phyloP scores from a whole-genome alignment of 2,329 filamentous ascomycete genomes.

The Talaromyces sp. region DNA sequence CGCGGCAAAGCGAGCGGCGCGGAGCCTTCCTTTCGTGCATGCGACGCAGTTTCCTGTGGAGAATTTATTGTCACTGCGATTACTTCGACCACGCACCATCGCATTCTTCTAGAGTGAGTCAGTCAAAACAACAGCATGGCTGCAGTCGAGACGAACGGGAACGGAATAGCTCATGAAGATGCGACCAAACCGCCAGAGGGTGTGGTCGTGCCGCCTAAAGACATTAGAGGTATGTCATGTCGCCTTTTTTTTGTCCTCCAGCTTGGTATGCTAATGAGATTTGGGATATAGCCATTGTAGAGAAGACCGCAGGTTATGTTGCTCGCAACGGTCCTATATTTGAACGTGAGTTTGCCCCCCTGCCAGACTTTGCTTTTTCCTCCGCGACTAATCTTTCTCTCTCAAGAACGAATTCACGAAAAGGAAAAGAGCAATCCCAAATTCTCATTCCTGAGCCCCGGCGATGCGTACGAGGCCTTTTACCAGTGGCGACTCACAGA shows the following conservation, averaged over 20 bases:
- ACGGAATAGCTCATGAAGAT: slow-evolving; percentile 26
- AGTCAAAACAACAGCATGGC: slow-evolving; percentile 28
- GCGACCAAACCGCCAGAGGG: slow-evolving; percentile 75
- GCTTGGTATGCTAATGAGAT: slow-evolving; percentile 20
- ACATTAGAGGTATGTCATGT: slow-evolving; percentile 61
- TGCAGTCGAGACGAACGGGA: slow-evolving; percentile 35
- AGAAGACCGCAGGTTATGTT: slow-evolving; percentile 93
- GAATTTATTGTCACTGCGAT: not conserved
- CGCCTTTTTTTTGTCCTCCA: not conserved
- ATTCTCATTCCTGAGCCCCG: slow-evolving; percentile 76
- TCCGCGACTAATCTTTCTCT: not conserved
- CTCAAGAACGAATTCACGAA: slow-evolving; percentile 68
- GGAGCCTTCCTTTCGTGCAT: not conserved
- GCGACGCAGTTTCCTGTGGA: not conserved
- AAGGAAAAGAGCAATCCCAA: slow-evolving; percentile 83
- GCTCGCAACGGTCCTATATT: slow-evolving; percentile 59
- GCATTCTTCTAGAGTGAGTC: not conserved
- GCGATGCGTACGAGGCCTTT: slow-evolving; percentile 81
- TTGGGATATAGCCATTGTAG: slow-evolving; percentile 57
- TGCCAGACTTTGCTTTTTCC: not conserved
- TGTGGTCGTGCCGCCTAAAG: slow-evolving; percentile 77
- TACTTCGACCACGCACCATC: not conserved
- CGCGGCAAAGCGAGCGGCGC: slow-evolving; percentile 6
- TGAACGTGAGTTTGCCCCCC: slow-evolving; percentile 43
- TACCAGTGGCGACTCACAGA: slow-evolving; percentile 89